These are phyloP conservation scores for Aspergillus sp. DNA, from an alignment of 2,329 filamentous ascomycete genomes.

Conservation along the genomic window DNA sequence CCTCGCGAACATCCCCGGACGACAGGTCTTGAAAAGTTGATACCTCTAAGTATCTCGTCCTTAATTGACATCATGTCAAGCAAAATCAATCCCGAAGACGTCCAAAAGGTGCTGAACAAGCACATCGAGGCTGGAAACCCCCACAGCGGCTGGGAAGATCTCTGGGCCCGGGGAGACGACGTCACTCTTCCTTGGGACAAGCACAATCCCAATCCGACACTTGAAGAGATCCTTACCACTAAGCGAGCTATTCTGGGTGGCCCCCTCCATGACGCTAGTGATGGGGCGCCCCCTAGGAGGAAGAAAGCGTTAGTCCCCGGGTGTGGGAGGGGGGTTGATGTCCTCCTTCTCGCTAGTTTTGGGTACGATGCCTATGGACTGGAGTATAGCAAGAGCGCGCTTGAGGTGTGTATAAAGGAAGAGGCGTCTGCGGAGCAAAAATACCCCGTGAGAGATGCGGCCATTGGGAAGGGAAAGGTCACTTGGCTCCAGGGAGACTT, in stretches of 20 bases:
- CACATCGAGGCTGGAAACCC: slow-evolving; percentile 5
- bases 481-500: slow-evolving; percentile 60
- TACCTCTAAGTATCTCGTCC: not conserved
- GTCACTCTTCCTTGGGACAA: slow-evolving; percentile 59
- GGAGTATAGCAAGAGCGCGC: slow-evolving; percentile 45
- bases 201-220: slow-evolving; percentile 58
- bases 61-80: not conserved
- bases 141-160: slow-evolving; percentile 51
- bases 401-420: slow-evolving; percentile 5
- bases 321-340: slow-evolving; percentile 80
- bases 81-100: not conserved
- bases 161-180: slow-evolving; percentile 55
- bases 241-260: slow-evolving; percentile 38
- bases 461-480: slow-evolving; percentile 45
- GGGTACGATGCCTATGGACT: slow-evolving; percentile 78
- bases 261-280: slow-evolving; percentile 22
- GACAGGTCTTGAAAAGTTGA: not conserved
- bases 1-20: not conserved
- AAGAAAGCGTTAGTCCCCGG: slow-evolving; percentile 73
- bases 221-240: slow-evolving; percentile 54
- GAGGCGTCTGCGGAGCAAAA: not conserved
- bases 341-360: slow-evolving; percentile 69
- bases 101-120: slow-evolving; percentile 9
- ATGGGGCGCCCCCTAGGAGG: slow-evolving; percentile 25
- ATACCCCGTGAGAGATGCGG: slow-evolving; percentile 10